A percentile compares a stretch with the other conserved stretches of the same genome.
phyloP scores from a whole-genome alignment of 1,139 yeast genomes.

The Geotrichum restrictum region DNA sequence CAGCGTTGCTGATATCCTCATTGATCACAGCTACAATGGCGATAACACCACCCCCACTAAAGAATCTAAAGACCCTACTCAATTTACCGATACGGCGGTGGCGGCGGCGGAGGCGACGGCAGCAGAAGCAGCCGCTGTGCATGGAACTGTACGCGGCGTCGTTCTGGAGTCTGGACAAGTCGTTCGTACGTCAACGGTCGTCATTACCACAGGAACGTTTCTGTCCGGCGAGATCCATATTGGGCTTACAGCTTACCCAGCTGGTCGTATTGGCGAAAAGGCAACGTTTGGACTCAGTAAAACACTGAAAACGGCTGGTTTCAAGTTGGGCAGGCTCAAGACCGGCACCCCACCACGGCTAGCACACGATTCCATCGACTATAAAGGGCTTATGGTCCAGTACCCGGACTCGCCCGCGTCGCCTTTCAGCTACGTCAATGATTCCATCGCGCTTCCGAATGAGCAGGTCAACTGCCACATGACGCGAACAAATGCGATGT shows the following conservation, averaged over 20 bases:
- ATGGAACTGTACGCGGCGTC: conserved; percentile 56
- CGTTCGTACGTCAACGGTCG: conserved; percentile 60
- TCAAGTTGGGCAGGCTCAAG: conserved; percentile 80
- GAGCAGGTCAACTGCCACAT: conserved; percentile 66
- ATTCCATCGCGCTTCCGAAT: conserved; percentile 50
- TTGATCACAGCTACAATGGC: conserved; percentile 46
- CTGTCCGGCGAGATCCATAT: conserved; percentile 91
- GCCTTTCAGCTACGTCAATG: conserved; percentile 88
- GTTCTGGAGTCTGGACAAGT: conserved; percentile 64
- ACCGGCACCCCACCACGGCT: conserved; percentile 97
- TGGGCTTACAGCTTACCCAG: conserved; percentile 73
- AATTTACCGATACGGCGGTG: too few relatives aligned
- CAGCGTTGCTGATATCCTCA: conserved; percentile 79
- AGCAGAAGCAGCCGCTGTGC: too few relatives aligned
- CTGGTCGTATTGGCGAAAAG: conserved; percentile 90
- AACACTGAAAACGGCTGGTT: conserved; percentile 73
- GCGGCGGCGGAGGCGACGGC: too few relatives aligned
- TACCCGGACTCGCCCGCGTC: conserved; percentile 75
- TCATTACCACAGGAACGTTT: conserved; percentile 94
- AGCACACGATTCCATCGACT: conserved; percentile 67
- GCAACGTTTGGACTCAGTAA: conserved; percentile 87
- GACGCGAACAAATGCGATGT: conserved; percentile 69
- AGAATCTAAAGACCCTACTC: conserved; percentile 33
- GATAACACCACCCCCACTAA: conserved; percentile 10
- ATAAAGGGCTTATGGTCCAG: conserved; percentile 55